Conservation (phyloP, 1,284 basidiomycete genomes). For the Melampsora occidentalis region DNA sequence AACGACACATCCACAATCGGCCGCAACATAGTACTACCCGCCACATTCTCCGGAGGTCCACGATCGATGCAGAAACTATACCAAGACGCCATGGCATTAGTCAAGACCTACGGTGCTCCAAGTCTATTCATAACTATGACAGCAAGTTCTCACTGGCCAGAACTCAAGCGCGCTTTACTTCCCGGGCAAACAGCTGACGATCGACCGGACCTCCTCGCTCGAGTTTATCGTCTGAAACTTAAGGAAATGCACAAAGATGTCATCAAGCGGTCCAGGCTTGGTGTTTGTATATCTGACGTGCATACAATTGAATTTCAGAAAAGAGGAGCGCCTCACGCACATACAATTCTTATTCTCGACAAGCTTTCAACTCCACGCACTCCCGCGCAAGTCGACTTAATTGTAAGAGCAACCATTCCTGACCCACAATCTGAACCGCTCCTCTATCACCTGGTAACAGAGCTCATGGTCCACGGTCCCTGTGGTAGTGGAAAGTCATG, state of each 20-base stretch:
- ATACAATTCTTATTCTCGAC: conserved; percentile 57
- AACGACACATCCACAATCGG: conserved; percentile 54
- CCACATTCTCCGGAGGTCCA: no score
- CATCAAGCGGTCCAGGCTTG: conserved; percentile 59
- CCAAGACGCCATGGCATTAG: no score
- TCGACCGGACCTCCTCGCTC: no score
- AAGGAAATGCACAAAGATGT: no score
- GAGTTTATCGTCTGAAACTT: no score
- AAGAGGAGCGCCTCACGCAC: conserved; percentile 59
- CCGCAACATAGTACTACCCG: conserved; percentile 57
- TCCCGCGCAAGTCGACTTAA: conserved; percentile 55
- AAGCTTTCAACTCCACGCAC: conserved; percentile 50
- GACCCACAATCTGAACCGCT: conserved; percentile 55
- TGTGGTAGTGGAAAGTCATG: conserved; percentile 55
- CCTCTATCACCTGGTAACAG: conserved; percentile 54
- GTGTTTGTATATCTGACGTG: conserved; percentile 54
- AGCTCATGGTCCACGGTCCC: conserved; percentile 59
- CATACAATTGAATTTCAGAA: conserved; percentile 62
- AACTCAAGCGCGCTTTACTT: no score
- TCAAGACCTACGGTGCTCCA: no score
- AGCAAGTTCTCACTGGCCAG: no score
- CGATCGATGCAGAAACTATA: no score
- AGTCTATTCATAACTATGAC: no score
- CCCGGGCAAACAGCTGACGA: no score
- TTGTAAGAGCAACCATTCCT: conserved; percentile 57